Percentiles rank a stretch among this genome's conserved stretches.
These are phyloP conservation scores for Chytridiales sp. DNA, from an alignment of 371 early-diverging fungal genomes.

Conservation along the genomic window DNA sequence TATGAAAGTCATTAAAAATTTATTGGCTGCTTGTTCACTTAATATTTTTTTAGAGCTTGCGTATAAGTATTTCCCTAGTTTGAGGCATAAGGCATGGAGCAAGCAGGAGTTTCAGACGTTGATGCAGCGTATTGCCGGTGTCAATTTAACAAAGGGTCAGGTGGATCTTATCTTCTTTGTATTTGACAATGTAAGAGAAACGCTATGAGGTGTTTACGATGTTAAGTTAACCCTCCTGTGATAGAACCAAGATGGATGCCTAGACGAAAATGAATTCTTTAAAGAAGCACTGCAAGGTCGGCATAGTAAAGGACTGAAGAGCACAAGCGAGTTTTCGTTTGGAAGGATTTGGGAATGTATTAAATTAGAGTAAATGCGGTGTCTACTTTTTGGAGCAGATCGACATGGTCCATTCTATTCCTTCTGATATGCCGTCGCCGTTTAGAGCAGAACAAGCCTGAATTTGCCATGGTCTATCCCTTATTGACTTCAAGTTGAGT, in stretches of 20 bases:
- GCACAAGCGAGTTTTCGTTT: slow-evolving; percentile 8
- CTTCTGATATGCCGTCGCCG: slow-evolving; percentile 51
- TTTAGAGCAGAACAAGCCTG: slow-evolving; percentile 50
- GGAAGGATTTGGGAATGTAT: slow-evolving; percentile 11
- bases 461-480: slow-evolving; percentile 57
- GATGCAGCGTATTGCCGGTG: slow-evolving; percentile 24
- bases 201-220: not conserved
- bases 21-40: not conserved
- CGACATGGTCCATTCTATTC: slow-evolving; percentile 55
- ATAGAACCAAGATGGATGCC: slow-evolving; percentile 17
- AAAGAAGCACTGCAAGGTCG: slow-evolving; percentile 26
- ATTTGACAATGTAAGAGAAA: slow-evolving; percentile 26
- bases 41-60: slow-evolving; percentile 19
- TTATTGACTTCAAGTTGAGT: slow-evolving; percentile 48
- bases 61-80: slow-evolving; percentile 29
- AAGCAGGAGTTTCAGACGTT: slow-evolving; percentile 22
- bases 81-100: slow-evolving; percentile 15
- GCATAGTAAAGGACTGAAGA: slow-evolving; percentile 18
- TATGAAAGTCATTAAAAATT: not conserved
- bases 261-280: slow-evolving; percentile 34
- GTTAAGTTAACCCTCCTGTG: not conserved
- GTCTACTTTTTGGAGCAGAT: slow-evolving; percentile 23
- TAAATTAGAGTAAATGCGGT: not conserved
- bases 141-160: slow-evolving; percentile 25
- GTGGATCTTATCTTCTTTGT: slow-evolving; percentile 30